phyloP scores from a whole-genome alignment of 2,329 filamentous ascomycete genomes.

The Penicillium sp. region DNA sequence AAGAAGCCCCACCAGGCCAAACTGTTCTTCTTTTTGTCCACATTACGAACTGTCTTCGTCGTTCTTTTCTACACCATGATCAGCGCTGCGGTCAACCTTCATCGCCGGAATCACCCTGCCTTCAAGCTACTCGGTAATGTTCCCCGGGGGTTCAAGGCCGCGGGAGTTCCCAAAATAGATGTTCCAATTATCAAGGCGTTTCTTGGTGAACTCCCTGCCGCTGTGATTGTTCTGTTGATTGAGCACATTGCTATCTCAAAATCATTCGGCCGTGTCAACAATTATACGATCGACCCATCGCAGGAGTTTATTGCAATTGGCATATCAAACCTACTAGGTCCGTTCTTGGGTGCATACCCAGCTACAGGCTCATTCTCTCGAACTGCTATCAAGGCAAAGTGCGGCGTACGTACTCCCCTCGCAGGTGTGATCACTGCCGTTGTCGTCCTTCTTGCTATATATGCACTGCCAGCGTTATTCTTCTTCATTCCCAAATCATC shows the following conservation, averaged over 20 bases:
- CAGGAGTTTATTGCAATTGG: conserved; percentile 95
- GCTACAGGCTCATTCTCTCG: conserved; percentile 90
- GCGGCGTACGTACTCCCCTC: conserved; percentile 83
- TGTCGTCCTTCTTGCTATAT: conserved; percentile 81
- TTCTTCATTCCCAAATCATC: conserved; percentile 82
- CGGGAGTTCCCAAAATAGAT: conserved; percentile 67
- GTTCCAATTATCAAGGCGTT: conserved; percentile 64
- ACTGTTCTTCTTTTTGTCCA: conserved; percentile 81
- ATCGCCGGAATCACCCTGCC: conserved; percentile 58
- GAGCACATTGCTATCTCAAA: conserved; percentile 96
- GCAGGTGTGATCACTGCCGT: conserved; percentile 81
- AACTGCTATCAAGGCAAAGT: conserved; percentile 92
- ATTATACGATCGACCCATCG: conserved; percentile 88
- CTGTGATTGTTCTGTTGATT: conserved; percentile 83
- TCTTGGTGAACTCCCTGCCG: conserved; percentile 69
- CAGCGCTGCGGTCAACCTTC: conserved; percentile 74
- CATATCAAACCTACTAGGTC: conserved; percentile 78
- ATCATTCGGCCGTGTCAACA: conserved; percentile 88
- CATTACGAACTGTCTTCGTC: conserved; percentile 80
- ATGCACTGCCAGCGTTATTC: conserved; percentile 79
- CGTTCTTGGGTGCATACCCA: conserved; percentile 84
- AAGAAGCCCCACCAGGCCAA: conserved; percentile 66
- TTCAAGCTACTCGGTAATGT: conserved; percentile 74
- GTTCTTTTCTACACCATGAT: conserved; percentile 86
- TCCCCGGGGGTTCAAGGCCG: conserved; percentile 78